These are phyloP conservation scores for Vanderwaltozyma yarrowii DNA, from an alignment of 805 yeast species.

Conservation along the genomic window DNA sequence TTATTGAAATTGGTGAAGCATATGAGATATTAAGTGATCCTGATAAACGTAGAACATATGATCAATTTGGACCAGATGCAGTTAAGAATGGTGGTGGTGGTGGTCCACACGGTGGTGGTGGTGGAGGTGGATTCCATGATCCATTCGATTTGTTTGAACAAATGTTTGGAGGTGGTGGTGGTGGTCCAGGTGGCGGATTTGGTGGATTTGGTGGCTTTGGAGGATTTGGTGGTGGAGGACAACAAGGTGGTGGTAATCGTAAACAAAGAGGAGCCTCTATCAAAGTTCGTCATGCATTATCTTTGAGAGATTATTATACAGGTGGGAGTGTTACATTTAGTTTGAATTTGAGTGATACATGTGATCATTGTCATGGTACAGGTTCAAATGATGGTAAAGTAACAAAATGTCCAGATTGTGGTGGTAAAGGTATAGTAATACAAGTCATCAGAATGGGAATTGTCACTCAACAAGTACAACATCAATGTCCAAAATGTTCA, in stretches of 20 bases:
- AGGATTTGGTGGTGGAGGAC: constrained; percentile 17
- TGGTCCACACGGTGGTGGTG: constrained; percentile 17
- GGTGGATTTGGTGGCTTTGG: constrained; percentile 25
- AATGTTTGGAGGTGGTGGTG: constrained; percentile 27
- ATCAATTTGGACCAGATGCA: constrained; percentile 69
- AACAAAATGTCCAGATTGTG: constrained; percentile 57
- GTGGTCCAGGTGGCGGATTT: constrained; percentile 35
- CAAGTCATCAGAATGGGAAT: constrained; percentile 74
- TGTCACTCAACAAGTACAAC: constrained; percentile 78
- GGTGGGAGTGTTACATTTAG: constrained; percentile 58
- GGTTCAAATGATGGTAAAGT: constrained; percentile 76
- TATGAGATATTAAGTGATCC: constrained; percentile 73
- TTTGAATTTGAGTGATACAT: constrained; percentile 61
- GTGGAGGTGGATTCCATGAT: constrained; percentile 27
- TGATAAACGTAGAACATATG: constrained; percentile 60
- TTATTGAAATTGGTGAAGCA: constrained; percentile 88
- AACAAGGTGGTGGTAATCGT: constrained; percentile 37
- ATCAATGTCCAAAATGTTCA: constrained; percentile 66
- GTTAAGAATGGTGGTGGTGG: constrained; percentile 45
- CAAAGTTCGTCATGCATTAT: constrained; percentile 42
- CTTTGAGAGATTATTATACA: constrained; percentile 55
- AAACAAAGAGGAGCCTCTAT: constrained; percentile 54
- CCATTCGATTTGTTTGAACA: constrained; percentile 30
- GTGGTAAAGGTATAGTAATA: constrained; percentile 62
- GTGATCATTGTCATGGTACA: constrained; percentile 70